Conservation (phyloP, 768 basidiomycete genomes). For the Pisolithus albus region DNA sequence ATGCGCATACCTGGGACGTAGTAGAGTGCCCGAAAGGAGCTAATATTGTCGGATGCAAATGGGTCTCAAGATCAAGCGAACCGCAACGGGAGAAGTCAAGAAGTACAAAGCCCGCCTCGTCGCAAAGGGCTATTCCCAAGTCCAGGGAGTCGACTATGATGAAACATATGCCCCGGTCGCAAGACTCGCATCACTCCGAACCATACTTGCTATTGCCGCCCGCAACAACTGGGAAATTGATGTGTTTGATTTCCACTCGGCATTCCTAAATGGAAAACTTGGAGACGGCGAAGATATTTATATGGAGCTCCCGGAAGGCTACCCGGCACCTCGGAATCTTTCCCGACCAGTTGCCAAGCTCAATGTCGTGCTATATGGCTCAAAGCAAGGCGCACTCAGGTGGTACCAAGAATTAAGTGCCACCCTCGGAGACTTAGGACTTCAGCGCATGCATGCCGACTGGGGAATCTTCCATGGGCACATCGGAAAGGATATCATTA, state of each 20-base stretch:
- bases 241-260: slow-evolving; percentile 36
- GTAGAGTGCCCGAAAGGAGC: not conserved
- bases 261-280: slow-evolving; percentile 35
- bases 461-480: not conserved
- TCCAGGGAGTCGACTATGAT: too few species aligned
- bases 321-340: not conserved
- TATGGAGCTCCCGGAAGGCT: not conserved
- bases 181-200: not conserved
- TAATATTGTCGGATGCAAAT: slow-evolving; percentile 20
- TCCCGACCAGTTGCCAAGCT: not conserved
- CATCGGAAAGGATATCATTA: not conserved
- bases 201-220: slow-evolving; percentile 3
- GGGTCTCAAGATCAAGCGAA: slow-evolving; percentile 38
- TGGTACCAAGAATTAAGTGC: not conserved
- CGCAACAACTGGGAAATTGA: slow-evolving; percentile 30
- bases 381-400: not conserved
- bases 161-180: too few species aligned
- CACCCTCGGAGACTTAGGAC: not conserved
- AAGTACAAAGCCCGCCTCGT: slow-evolving; percentile 8
- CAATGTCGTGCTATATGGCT: not conserved
- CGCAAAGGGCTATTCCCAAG: too few species aligned
- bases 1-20: slow-evolving; percentile 5
- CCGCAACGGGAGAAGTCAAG: slow-evolving; percentile 26
- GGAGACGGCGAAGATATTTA: slow-evolving; percentile 26
- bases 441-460: not conserved